Evolutionary conservation across 768 basidiomycete species (phyloP).

Genomic region (Pisolithus marmoratus): DNA sequence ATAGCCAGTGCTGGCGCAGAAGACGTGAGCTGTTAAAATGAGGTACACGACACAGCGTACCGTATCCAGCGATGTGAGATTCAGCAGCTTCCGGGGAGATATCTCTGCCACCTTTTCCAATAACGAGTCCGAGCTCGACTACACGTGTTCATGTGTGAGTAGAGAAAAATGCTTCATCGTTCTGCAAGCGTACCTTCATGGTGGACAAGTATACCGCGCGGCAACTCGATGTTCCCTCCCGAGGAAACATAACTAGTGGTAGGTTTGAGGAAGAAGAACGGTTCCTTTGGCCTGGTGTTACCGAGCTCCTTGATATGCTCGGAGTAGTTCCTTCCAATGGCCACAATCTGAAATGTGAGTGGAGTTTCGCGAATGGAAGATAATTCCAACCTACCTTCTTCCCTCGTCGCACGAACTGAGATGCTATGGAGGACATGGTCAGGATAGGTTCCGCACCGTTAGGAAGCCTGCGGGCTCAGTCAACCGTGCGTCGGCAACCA

Average conservation of each 20-base stretch:
- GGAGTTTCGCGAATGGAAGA: background rate
- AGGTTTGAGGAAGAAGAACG: slow-evolving; percentile 98
- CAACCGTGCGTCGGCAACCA: too few species aligned
- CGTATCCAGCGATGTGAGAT: slow-evolving; percentile 85
- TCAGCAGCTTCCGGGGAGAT: slow-evolving; percentile 69
- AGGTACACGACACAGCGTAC: slow-evolving; percentile 35
- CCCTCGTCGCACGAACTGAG: slow-evolving; percentile 39
- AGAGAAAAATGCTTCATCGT: background rate
- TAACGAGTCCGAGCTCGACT: slow-evolving; percentile 97
- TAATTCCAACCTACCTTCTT: slow-evolving; percentile 34
- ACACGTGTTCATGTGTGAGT: background rate
- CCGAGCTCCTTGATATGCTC: slow-evolving; percentile 90
- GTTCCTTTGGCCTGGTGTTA: slow-evolving; percentile 82
- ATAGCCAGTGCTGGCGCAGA: slow-evolving; percentile 70
- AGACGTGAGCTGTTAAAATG: background rate
- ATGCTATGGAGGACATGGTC: slow-evolving; percentile 28
- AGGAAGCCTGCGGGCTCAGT: too few species aligned
- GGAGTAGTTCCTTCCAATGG: slow-evolving; percentile 92
- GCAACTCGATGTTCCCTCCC: slow-evolving; percentile 82
- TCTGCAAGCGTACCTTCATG: slow-evolving; percentile 66
- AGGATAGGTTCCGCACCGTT: too few species aligned
- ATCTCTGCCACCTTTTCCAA: slow-evolving; percentile 82
- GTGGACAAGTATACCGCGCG: slow-evolving; percentile 75
- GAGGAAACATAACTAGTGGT: slow-evolving; percentile 80
- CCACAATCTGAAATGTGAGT: slow-evolving; percentile 61